Conservation (phyloP, 306 rosid genomes). For the Vigna radiata region DNA sequence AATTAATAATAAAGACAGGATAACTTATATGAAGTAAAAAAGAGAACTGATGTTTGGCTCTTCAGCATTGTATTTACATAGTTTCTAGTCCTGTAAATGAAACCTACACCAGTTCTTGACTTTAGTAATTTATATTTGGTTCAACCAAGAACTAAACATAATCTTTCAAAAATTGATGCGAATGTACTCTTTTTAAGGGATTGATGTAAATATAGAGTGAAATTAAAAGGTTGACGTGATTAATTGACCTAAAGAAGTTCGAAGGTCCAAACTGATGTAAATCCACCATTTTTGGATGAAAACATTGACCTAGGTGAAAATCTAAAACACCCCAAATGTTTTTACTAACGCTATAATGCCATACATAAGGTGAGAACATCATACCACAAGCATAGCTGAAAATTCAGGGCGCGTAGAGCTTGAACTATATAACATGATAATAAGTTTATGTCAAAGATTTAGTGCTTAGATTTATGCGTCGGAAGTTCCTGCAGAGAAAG, state of each 20-base stretch:
- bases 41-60: constrained; percentile 2
- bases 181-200: no score
- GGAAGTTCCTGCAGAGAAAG: constrained; percentile 70
- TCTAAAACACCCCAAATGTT: constrained; percentile 24
- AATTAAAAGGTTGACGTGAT: background rate
- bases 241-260: constrained; percentile 1
- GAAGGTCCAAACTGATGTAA: constrained; percentile 3
- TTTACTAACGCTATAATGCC: constrained; percentile 33
- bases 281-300: constrained; percentile 14
- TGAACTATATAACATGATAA: constrained; percentile 31
- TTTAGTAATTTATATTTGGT: background rate
- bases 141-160: background rate
- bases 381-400: constrained; percentile 18
- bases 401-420: constrained; percentile 17
- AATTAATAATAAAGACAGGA: background rate
- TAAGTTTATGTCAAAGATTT: constrained; percentile 51
- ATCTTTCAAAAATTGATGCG: background rate
- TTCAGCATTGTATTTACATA: constrained; percentile 5
- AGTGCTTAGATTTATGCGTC: constrained; percentile 61
- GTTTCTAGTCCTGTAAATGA: background rate
- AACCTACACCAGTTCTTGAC: background rate
- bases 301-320: background rate
- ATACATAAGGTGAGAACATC: constrained; percentile 21
- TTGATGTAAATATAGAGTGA: constrained; percentile 4
- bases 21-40: background rate